These are phyloP conservation scores for Colletotrichum eleusines DNA, from an alignment of 2,329 filamentous ascomycete species.

Conservation along the genomic window DNA sequence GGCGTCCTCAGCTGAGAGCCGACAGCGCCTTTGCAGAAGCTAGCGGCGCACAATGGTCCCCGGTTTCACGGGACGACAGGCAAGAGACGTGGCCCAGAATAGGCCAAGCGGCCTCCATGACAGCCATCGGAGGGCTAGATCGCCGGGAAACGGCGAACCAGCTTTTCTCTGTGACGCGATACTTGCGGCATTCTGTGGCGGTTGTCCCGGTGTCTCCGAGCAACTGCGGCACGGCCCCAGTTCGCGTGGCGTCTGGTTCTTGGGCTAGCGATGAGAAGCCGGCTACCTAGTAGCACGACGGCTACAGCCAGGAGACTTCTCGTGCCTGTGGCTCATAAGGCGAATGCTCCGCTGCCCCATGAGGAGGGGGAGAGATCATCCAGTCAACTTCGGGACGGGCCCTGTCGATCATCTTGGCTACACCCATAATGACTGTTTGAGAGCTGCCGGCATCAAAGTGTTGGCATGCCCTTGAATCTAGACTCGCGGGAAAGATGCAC, in stretches of 20 bases:
- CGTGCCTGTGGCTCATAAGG: constrained; percentile 20
- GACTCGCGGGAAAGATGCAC: constrained; percentile 16
- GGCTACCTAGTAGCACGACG: background rate
- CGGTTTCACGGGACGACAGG: background rate
- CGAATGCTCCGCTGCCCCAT: background rate
- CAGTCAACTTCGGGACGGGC: background rate
- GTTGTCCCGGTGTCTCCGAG: constrained; percentile 9
- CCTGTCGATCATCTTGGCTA: no score
- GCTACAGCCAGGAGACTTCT: background rate
- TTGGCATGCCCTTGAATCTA: background rate
- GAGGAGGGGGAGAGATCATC: background rate
- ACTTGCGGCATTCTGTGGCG: background rate
- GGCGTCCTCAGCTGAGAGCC: constrained; percentile 33
- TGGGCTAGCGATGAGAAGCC: background rate
- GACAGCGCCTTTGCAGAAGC: constrained; percentile 10
- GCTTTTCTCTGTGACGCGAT: background rate
- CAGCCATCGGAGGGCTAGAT: constrained; percentile 2
- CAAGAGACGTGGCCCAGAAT: constrained; percentile 4
- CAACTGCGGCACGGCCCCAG: background rate
- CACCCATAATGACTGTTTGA: background rate
- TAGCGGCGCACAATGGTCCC: constrained; percentile 2
- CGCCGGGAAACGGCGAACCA: background rate
- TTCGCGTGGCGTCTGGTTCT: background rate
- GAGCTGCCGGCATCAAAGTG: background rate
- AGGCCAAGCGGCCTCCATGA: constrained; percentile 30